A percentile compares a stretch with the other conserved stretches of the same genome.
These are phyloP conservation scores for Cucumis hystrix DNA, from an alignment of 306 rosid species.

Conservation along the genomic window DNA sequence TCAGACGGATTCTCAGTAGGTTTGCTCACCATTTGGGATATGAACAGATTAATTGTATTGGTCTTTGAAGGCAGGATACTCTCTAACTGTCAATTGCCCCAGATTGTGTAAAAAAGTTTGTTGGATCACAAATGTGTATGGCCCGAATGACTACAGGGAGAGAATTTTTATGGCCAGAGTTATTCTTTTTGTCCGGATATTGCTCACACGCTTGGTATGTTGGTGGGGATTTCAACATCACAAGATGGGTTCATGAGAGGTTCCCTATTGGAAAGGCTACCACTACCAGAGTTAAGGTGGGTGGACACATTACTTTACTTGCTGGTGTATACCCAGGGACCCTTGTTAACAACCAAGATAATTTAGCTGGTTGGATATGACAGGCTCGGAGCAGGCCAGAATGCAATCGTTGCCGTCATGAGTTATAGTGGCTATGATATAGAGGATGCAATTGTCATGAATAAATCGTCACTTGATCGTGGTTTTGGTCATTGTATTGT, in stretches of 20 bases:
- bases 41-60: no score
- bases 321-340: conserved; percentile 88
- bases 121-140: no score
- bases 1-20: no score
- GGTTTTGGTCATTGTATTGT: conserved; percentile 99
- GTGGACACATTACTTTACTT: conserved; percentile 79
- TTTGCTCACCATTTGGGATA: no score
- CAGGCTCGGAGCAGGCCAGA: conserved; percentile 96
- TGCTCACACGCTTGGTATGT: no score
- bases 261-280: conserved; percentile 1
- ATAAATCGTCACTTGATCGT: conserved; percentile 89
- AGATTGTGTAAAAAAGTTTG: no score
- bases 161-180: no score
- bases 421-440: conserved; percentile 98
- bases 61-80: no score
- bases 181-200: no score
- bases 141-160: no score
- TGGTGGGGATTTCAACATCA: no score
- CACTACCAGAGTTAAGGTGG: conserved; percentile 33
- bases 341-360: conserved; percentile 74
- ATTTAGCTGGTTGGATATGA: conserved; percentile 98
- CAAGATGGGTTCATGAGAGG: neutral
- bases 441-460: conserved; percentile 98
- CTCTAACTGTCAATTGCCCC: no score
- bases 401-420: conserved; percentile 98